Conservation (phyloP, 1,284 basidiomycete genomes). For the Fomitopsis schrenkii region DNA sequence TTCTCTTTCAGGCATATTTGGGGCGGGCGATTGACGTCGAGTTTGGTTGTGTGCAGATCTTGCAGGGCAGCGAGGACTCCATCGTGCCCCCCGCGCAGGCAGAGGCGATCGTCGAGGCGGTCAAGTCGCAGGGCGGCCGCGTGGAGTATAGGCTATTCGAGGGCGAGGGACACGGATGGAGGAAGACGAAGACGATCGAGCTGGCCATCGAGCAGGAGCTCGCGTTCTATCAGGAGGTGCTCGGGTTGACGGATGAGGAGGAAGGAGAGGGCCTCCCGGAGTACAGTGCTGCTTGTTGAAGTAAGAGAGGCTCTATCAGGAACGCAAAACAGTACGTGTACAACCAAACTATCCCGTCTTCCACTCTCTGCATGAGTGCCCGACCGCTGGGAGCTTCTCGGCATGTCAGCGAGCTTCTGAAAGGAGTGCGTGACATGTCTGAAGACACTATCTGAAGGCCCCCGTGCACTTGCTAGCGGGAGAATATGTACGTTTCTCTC, state of each 20-base stretch:
- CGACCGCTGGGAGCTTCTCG: too few species aligned
- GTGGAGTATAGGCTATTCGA: constrained; percentile 37
- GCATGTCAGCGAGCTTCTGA: too few species aligned
- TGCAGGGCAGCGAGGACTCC: constrained; percentile 19
- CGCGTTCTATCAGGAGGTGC: constrained; percentile 25
- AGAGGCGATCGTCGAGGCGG: constrained; percentile 33
- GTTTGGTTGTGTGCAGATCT: constrained; percentile 22
- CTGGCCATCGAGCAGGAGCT: constrained; percentile 34
- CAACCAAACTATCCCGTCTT: neutral
- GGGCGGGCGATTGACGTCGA: neutral
- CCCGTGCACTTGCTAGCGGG: too few species aligned
- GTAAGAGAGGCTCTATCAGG: neutral
- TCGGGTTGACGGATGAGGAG: neutral
- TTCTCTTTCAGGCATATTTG: neutral
- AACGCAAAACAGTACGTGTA: neutral
- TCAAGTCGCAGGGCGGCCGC: constrained; percentile 27
- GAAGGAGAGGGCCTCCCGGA: neutral
- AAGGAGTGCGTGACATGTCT: too few species aligned
- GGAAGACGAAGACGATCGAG: constrained; percentile 34
- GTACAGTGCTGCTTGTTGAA: neutral
- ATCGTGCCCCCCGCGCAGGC: constrained; percentile 39
- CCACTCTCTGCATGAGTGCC: too few species aligned
- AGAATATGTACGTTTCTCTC: too few species aligned
- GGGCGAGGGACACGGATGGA: constrained; percentile 45
- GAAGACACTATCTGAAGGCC: too few species aligned